Conservation (phyloP, 441 rosid species). For the Geranium incanum region DNA sequence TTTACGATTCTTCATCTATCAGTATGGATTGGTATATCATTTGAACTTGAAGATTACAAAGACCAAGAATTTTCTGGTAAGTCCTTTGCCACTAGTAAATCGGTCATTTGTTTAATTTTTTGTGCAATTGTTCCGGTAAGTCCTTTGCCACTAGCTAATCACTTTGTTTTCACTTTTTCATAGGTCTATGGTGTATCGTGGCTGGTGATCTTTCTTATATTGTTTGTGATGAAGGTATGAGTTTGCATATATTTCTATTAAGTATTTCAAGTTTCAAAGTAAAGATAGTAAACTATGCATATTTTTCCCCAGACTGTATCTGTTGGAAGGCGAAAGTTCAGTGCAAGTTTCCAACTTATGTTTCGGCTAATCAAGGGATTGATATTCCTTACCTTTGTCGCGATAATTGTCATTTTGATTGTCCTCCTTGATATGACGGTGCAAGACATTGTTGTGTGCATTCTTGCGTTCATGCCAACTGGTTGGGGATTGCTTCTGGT, state of each 20-base stretch:
- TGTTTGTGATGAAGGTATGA: conserved; percentile 92
- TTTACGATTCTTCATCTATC: conserved; percentile 82
- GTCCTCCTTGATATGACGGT: conserved; percentile 80
- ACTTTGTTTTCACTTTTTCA: conserved; percentile 16
- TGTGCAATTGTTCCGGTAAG: background rate
- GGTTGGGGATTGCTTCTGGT: conserved; percentile 99
- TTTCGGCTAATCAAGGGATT: conserved; percentile 92
- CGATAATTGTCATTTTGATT: conserved; percentile 70
- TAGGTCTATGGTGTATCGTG: conserved; percentile 94
- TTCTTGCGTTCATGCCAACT: conserved; percentile 98
- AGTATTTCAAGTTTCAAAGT: background rate
- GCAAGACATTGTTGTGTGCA: conserved; percentile 77
- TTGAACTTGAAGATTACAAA: conserved; percentile 52
- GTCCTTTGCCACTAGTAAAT: conserved; percentile 14
- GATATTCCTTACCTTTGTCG: conserved; percentile 74
- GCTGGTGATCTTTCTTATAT: conserved; percentile 78
- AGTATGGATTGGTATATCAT: conserved; percentile 94
- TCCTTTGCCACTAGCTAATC: background rate
- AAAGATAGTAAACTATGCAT: background rate
- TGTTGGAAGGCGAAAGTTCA: conserved; percentile 81
- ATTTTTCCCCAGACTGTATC: conserved; percentile 66
- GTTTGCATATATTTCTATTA: conserved; percentile 16
- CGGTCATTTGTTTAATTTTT: conserved; percentile 13
- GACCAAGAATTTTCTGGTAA: conserved; percentile 64
- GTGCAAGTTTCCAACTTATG: conserved; percentile 88